phyloP scores from a whole-genome alignment of 78 protist genomes.

The Salpingoeca rosetta region DNA sequence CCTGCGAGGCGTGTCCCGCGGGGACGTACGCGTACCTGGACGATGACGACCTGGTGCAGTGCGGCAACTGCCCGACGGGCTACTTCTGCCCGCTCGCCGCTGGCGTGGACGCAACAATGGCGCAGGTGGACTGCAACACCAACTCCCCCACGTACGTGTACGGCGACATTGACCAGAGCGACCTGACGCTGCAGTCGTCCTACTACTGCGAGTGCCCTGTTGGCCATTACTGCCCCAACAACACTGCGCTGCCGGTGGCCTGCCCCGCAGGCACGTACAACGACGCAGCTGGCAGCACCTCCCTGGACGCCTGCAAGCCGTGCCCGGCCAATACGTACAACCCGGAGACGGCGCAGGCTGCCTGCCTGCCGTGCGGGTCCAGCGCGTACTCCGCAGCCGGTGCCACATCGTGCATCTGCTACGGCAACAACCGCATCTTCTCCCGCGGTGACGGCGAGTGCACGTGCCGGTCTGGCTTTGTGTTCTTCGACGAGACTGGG shows the following conservation, averaged over 20 bases:
- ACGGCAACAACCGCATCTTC: slow-evolving; percentile 47
- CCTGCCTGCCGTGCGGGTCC: slow-evolving; percentile 49
- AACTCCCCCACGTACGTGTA: too few species aligned
- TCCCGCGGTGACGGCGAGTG: slow-evolving; percentile 41
- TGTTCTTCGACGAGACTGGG: slow-evolving; percentile 16
- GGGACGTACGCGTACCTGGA: slow-evolving; percentile 29
- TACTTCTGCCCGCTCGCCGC: slow-evolving; percentile 16
- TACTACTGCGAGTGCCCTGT: background rate
- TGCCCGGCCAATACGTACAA: slow-evolving; percentile 31
- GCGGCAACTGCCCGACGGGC: slow-evolving; percentile 24
- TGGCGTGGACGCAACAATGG: background rate
- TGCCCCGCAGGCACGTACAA: slow-evolving; percentile 29
- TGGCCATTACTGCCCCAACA: slow-evolving; percentile 35
- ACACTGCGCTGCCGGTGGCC: background rate
- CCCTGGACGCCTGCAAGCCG: background rate
- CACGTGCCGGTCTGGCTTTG: slow-evolving; percentile 38
- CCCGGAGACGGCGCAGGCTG: slow-evolving; percentile 7
- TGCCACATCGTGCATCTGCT: slow-evolving; percentile 32
- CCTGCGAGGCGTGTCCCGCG: slow-evolving; percentile 19
- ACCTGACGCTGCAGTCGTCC: too few species aligned
- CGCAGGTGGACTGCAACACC: background rate
- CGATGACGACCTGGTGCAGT: background rate
- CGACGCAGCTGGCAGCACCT: background rate
- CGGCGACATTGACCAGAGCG: too few species aligned
- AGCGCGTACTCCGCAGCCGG: slow-evolving; percentile 27